Evolutionary conservation across 441 rosid genomes (phyloP), one percentile per base, ranked within the genome.

Genomic region (Adansonia gregorii): DNA sequence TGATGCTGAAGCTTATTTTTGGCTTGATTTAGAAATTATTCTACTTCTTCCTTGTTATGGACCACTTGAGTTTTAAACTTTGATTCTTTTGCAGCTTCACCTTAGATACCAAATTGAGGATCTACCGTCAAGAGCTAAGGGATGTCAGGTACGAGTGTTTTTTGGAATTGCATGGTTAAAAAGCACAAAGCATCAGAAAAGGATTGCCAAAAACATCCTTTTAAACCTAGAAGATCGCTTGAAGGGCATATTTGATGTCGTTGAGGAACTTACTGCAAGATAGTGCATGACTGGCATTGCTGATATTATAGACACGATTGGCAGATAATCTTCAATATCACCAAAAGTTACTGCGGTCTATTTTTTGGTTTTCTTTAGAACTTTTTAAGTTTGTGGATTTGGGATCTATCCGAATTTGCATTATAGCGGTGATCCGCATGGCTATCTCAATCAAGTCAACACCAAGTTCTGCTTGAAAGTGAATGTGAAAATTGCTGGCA

Each of bases 141-240:
- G 88, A 56, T 89, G 95, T 63, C 76, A 73, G 7, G 90, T 90
- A 43, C 84, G 89, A 59, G 95, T 93, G 24, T 88, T 77, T 73
- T 81, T 89, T 68, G 98, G 98, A 72, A 79, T 93, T 22, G 93
- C 91, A 52, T 96, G 99, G 99, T 86, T 92, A 74, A 96, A 93
- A 86, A 93, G 95, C 88, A 90, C 92, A 6, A 83, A 75, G 79
- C 90, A 94, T 76, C 92, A 82, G 84, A 94, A 91, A 89, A 90
- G 91, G 78, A 87, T 90, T 67, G 83, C 97, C 9, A 94, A 90
- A 85, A 93, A 93, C 86, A 82, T 96, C 74, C 75, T 89, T 3
- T 84, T 74, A 12, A 89, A 84, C 80, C 85, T 93, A 46, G 92
- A 92, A 81, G 93, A 93, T 78, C 89, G 98, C 19, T 82, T 93